Conservation (phyloP, 129 eudicot genomes). For the Helianthus tuberosus region DNA sequence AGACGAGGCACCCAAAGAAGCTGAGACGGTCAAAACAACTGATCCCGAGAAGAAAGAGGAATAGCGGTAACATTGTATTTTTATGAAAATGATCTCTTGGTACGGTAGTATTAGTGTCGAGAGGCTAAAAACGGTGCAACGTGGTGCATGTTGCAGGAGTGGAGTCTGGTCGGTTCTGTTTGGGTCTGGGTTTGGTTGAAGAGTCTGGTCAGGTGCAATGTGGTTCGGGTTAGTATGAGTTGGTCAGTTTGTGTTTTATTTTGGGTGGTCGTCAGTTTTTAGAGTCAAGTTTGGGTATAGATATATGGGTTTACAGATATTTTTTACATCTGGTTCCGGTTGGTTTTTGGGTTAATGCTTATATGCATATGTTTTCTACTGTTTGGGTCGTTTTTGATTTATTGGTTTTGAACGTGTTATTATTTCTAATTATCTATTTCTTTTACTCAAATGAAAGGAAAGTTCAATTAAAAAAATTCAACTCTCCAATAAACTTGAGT, state of each 20-base stretch:
- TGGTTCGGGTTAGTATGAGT: background rate
- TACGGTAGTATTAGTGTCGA: background rate
- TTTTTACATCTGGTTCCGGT: background rate
- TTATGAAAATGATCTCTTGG: background rate
- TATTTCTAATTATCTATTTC: background rate
- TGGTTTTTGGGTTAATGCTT: background rate
- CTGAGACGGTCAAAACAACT: background rate
- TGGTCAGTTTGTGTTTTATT: background rate
- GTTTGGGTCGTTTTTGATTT: background rate
- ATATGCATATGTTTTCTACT: background rate
- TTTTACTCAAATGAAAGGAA: too few species aligned
- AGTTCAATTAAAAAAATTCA: too few species aligned
- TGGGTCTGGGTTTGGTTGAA: background rate
- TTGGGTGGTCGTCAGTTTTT: background rate
- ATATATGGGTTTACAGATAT: background rate
- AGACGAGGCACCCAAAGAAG: background rate
- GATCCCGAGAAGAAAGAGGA: background rate
- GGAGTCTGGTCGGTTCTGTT: constrained; percentile 5
- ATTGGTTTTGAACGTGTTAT: background rate
- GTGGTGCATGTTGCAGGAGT: constrained; percentile 1
- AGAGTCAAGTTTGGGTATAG: background rate
- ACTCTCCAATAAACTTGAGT: too few species aligned
- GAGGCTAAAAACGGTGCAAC: background rate
- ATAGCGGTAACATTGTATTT: background rate
- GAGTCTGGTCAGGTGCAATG: too few species aligned